phyloP scores from a whole-genome alignment of 1,284 basidiomycete genomes.

The Trichosporon sp. region DNA sequence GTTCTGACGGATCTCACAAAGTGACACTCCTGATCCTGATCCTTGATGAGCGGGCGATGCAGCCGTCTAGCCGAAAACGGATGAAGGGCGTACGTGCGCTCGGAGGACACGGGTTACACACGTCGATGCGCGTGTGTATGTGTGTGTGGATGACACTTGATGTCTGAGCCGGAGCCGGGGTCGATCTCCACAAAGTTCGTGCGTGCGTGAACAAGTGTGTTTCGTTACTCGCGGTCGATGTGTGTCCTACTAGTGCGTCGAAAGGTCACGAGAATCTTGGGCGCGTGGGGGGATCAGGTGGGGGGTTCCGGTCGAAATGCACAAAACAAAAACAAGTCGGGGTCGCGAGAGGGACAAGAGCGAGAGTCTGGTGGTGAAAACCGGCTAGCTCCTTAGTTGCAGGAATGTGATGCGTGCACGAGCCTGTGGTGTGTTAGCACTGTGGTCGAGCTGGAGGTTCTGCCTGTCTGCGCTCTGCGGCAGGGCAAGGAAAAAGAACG shows the following conservation, averaged over 20 bases:
- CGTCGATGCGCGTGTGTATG: conserved; percentile 11
- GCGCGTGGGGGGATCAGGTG: no score
- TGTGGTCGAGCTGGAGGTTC: background rate
- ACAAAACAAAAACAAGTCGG: conserved; percentile 6
- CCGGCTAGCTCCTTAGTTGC: background rate
- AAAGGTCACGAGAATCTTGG: no score
- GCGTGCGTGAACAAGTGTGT: conserved; percentile 3
- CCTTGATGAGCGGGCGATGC: conserved; percentile 1
- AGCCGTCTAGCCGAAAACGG: conserved; percentile 12
- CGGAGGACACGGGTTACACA: conserved; percentile 15
- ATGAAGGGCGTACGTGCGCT: conserved; percentile 18
- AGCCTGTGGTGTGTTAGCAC: conserved; percentile 12
- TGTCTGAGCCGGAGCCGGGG: conserved; percentile 6
- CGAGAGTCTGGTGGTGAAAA: conserved; percentile 3
- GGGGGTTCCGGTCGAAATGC: background rate
- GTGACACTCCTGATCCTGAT: conserved; percentile 12
- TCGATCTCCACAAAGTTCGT: background rate
- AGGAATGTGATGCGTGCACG: conserved; percentile 17
- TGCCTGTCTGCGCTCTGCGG: background rate
- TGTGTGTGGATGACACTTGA: background rate
- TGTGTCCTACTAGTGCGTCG: background rate
- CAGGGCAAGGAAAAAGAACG: background rate
- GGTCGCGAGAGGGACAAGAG: background rate
- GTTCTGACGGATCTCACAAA: conserved; percentile 7
- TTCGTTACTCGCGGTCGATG: background rate